phyloP scores from a whole-genome alignment of 148 eudicot genomes.

The Amaranthus hypochondriacus region DNA sequence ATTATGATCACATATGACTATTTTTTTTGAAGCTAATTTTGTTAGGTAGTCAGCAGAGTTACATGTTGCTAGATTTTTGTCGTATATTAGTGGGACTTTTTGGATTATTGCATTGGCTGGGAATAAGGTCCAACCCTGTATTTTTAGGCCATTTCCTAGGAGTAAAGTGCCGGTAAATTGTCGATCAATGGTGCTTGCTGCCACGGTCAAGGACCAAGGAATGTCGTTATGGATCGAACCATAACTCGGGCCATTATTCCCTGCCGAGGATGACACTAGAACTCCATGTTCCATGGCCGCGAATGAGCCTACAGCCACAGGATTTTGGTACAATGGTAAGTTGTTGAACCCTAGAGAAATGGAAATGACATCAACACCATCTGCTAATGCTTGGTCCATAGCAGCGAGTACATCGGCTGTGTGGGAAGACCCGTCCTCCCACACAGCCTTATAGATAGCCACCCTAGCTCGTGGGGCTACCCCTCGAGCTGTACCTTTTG shows the following conservation, averaged over 20 bases:
- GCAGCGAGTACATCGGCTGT: constrained; percentile 53
- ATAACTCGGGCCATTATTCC: constrained; percentile 47
- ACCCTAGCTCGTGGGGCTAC: constrained; percentile 63
- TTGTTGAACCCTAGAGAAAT: constrained; percentile 43
- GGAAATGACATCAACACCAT: constrained; percentile 65
- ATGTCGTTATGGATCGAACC: constrained; percentile 54
- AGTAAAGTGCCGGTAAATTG: constrained; percentile 35
- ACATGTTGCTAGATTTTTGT: constrained; percentile 22
- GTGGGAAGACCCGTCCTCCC: constrained; percentile 36
- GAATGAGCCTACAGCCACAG: constrained; percentile 51
- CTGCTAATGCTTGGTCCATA: constrained; percentile 50
- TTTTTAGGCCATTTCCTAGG: constrained; percentile 40
- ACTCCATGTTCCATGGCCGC: constrained; percentile 56
- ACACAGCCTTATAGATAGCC: constrained; percentile 64
- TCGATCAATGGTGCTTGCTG: constrained; percentile 57
- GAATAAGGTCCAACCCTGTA: constrained; percentile 32
- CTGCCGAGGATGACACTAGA: constrained; percentile 56
- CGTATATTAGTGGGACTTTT: constrained; percentile 14
- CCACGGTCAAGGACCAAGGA: constrained; percentile 53
- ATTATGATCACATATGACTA: constrained; percentile 30
- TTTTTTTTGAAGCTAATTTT: constrained; percentile 13
- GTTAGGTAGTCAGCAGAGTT: constrained; percentile 21
- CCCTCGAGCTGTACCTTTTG: constrained; percentile 52
- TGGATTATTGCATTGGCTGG: constrained; percentile 26
- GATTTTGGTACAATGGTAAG: constrained; percentile 37